These are phyloP conservation scores for Hsuehochloa calcarea DNA, from an alignment of 176 grass and related monocot species.

Conservation along the genomic window DNA sequence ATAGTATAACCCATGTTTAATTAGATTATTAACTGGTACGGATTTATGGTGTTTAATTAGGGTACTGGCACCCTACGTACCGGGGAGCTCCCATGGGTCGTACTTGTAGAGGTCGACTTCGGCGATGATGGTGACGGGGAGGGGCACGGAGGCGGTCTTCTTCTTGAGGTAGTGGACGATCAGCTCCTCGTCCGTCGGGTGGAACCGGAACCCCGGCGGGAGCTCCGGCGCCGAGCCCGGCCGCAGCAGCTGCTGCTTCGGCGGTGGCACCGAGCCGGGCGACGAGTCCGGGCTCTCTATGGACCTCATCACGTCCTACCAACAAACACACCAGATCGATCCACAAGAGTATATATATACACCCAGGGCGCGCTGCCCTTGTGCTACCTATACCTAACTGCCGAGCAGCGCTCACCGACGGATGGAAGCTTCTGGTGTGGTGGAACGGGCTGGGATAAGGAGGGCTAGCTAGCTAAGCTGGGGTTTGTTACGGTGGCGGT, in stretches of 20 bases:
- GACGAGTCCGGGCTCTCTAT: slow-evolving; percentile 77
- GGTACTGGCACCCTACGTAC: slow-evolving; percentile 33
- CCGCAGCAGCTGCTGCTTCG: slow-evolving; percentile 25
- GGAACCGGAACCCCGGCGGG: slow-evolving; percentile 84
- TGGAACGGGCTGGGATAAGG: neutral
- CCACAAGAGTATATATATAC: slow-evolving; percentile 16
- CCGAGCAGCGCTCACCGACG: neutral
- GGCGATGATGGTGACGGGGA: slow-evolving; percentile 87
- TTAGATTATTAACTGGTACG: neutral
- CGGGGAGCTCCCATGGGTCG: slow-evolving; percentile 93
- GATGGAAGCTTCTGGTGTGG: slow-evolving; percentile 28
- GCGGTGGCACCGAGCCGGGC: slow-evolving; percentile 48
- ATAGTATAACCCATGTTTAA: neutral
- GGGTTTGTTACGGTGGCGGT: slow-evolving; percentile 41
- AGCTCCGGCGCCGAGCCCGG: slow-evolving; percentile 63
- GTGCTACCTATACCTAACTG: neutral
- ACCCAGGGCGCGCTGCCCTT: neutral
- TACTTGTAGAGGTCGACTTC: slow-evolving; percentile 95
- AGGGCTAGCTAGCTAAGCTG: neutral
- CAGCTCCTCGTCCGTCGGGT: slow-evolving; percentile 94
- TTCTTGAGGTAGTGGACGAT: slow-evolving; percentile 96
- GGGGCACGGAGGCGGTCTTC: slow-evolving; percentile 61
- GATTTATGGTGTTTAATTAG: neutral
- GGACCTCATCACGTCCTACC: slow-evolving; percentile 13
- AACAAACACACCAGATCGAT: neutral